phyloP scores from a whole-genome alignment of 2,329 filamentous ascomycete species.

The Aspergillus alliaceus region DNA sequence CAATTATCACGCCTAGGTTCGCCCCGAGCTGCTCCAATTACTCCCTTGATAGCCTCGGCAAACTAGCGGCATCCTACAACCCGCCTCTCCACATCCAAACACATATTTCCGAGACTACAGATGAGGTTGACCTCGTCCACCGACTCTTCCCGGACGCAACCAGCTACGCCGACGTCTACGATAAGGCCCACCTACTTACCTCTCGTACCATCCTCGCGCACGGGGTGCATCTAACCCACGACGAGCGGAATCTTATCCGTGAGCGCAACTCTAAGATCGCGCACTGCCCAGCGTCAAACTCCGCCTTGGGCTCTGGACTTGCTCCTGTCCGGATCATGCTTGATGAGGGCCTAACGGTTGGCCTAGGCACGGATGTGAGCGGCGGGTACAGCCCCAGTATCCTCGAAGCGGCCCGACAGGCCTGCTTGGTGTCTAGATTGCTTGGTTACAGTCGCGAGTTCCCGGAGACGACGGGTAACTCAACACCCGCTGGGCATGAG shows the following conservation, averaged over 20 bases:
- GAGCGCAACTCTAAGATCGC: conserved; percentile 64
- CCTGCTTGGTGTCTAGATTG: conserved; percentile 73
- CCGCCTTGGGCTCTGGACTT: conserved; percentile 74
- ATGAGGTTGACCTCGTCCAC: conserved; percentile 70
- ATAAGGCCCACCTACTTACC: conserved; percentile 67
- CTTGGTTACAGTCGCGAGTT: conserved; percentile 49
- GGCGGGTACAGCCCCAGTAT: conserved; percentile 83
- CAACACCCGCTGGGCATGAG: not conserved
- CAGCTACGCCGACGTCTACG: conserved; percentile 80
- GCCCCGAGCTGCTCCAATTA: conserved; percentile 54
- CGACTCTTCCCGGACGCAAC: conserved; percentile 64
- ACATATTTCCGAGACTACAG: conserved; percentile 80
- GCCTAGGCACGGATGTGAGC: conserved; percentile 86
- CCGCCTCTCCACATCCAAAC: conserved; percentile 72
- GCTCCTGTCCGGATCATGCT: conserved; percentile 74
- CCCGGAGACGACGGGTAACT: conserved; percentile 17
- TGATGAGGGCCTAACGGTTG: conserved; percentile 72
- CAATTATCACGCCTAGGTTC: conserved; percentile 74
- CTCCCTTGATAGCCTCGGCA: conserved; percentile 63
- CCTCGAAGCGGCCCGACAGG: conserved; percentile 79
- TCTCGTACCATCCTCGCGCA: conserved; percentile 80
- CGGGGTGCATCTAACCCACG: conserved; percentile 69
- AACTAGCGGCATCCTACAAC: conserved; percentile 60
- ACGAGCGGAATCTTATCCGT: conserved; percentile 66
- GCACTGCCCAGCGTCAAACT: conserved; percentile 88